Evolutionary conservation across 2,329 filamentous ascomycete genomes (phyloP).

Genomic region (Tolypocladium album): DNA sequence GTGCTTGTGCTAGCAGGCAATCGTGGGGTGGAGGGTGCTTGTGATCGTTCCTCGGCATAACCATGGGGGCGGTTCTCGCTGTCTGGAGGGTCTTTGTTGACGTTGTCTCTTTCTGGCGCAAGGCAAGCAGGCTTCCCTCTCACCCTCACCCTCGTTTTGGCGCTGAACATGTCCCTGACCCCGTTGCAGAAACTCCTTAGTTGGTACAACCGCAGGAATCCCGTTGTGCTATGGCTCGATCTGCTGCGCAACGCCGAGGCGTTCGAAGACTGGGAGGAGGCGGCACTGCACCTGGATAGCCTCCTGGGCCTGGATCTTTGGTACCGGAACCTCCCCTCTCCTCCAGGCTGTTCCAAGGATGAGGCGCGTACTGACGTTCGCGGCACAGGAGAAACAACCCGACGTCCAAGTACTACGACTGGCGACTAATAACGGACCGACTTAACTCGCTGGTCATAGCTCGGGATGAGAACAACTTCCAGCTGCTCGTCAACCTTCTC

Average conservation of each 20-base stretch:
- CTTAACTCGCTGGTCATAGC: constrained; percentile 60
- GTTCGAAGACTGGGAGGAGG: constrained; percentile 80
- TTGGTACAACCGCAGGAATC: constrained; percentile 57
- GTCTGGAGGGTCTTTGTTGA: constrained; percentile 50
- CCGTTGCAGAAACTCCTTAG: constrained; percentile 49
- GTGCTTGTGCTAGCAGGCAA: background rate
- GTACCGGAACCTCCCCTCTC: constrained; percentile 27
- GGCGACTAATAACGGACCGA: constrained; percentile 69
- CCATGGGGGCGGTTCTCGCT: constrained; percentile 33
- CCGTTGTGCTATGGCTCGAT: constrained; percentile 54
- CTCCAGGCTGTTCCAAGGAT: background rate
- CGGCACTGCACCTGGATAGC: constrained; percentile 75
- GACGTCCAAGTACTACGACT: constrained; percentile 75
- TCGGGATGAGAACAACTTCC: constrained; percentile 60
- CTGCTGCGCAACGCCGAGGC: constrained; percentile 53
- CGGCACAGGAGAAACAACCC: constrained; percentile 64
- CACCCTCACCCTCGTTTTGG: constrained; percentile 2
- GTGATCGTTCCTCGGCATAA: constrained; percentile 21
- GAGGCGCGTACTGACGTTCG: constrained; percentile 1
- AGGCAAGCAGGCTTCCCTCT: constrained; percentile 31
- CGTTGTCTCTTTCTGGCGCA: constrained; percentile 51
- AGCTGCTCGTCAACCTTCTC: constrained; percentile 67
- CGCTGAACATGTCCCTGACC: constrained; percentile 11
- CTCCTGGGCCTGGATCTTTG: constrained; percentile 72
- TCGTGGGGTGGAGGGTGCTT: background rate